phyloP scores from a whole-genome alignment of 2,329 filamentous ascomycete genomes.

The Berkeleyomyces rouxiae region DNA sequence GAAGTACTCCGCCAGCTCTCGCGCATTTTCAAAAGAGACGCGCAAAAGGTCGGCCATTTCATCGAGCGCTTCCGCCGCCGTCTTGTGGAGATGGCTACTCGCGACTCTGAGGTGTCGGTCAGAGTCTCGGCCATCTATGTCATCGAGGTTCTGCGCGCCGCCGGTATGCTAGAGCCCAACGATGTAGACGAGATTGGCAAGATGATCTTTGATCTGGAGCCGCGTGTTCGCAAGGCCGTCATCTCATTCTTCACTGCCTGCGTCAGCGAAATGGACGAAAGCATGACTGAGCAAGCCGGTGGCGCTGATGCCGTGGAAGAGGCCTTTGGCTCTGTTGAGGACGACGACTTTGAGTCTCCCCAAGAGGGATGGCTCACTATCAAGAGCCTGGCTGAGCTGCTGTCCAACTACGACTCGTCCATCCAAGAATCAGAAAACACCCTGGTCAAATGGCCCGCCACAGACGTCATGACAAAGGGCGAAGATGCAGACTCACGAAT shows the following conservation, averaged over 20 bases:
- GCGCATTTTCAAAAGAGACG: slow-evolving; percentile 62
- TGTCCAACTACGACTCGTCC: slow-evolving; percentile 55
- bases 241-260: slow-evolving; percentile 82
- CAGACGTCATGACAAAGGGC: slow-evolving; percentile 42
- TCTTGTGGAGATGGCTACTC: slow-evolving; percentile 81
- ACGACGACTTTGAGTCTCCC: slow-evolving; percentile 60
- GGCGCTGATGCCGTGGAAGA: slow-evolving; percentile 66
- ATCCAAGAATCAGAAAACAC: slow-evolving; percentile 10
- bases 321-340: slow-evolving; percentile 50
- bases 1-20: slow-evolving; percentile 75
- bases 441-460: slow-evolving; percentile 21
- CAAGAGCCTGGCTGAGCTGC: slow-evolving; percentile 74
- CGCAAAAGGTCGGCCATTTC: slow-evolving; percentile 75
- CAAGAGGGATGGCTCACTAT: slow-evolving; percentile 76
- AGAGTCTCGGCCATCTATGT: slow-evolving; percentile 67
- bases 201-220: slow-evolving; percentile 76
- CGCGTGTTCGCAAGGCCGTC: slow-evolving; percentile 72
- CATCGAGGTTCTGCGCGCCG: slow-evolving; percentile 65
- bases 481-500: slow-evolving; percentile 62
- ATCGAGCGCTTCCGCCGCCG: slow-evolving; percentile 80
- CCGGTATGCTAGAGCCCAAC: slow-evolving; percentile 73
- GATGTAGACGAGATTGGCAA: slow-evolving; percentile 81
- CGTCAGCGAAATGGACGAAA: slow-evolving; percentile 64
- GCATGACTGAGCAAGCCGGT: slow-evolving; percentile 67
- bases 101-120: slow-evolving; percentile 66